A percentile compares a stretch with the other conserved stretches of the same genome.
Evolutionary conservation across 192 early-diverging fungal genomes (phyloP).

Genomic region (Coemansia sp.): DNA sequence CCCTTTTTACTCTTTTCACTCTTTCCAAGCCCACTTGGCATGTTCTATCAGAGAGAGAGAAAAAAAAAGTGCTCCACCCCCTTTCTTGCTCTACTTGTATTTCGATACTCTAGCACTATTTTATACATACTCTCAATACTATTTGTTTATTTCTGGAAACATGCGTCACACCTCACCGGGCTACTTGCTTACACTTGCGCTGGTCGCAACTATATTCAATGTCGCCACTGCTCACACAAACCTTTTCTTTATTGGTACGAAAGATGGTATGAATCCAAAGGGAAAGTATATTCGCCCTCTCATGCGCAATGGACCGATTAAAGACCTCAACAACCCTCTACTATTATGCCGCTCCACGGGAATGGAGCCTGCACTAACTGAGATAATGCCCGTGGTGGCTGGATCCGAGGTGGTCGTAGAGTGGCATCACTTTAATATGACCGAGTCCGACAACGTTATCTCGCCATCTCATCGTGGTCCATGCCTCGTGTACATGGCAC

Average conservation of each 20-base stretch:
- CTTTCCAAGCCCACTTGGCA: not conserved
- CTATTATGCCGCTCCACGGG: not conserved
- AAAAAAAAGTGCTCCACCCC: not conserved
- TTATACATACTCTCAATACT: not conserved
- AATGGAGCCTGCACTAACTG: not conserved
- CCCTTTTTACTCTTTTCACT: not conserved
- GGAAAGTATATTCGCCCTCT: slow-evolving; percentile 7
- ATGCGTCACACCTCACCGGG: not conserved
- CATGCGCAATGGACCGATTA: not conserved
- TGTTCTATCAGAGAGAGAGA: not conserved
- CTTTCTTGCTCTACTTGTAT: not conserved
- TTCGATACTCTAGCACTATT: not conserved
- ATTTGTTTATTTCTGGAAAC: not conserved
- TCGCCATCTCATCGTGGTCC: slow-evolving; percentile 26
- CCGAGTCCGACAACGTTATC: slow-evolving; percentile 31
- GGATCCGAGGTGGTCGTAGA: slow-evolving; percentile 14
- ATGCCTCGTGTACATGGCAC: slow-evolving; percentile 43
- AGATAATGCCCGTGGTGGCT: slow-evolving; percentile 1
- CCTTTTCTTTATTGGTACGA: not conserved
- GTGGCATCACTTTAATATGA: slow-evolving; percentile 36
- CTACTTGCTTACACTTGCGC: slow-evolving; percentile 5
- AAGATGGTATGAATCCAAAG: not conserved
- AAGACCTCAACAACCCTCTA: not conserved
- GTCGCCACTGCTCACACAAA: not conserved
- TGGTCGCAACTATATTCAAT: not conserved